phyloP scores from a whole-genome alignment of 306 rosid genomes.

The Cyamopsis tetragonoloba region DNA sequence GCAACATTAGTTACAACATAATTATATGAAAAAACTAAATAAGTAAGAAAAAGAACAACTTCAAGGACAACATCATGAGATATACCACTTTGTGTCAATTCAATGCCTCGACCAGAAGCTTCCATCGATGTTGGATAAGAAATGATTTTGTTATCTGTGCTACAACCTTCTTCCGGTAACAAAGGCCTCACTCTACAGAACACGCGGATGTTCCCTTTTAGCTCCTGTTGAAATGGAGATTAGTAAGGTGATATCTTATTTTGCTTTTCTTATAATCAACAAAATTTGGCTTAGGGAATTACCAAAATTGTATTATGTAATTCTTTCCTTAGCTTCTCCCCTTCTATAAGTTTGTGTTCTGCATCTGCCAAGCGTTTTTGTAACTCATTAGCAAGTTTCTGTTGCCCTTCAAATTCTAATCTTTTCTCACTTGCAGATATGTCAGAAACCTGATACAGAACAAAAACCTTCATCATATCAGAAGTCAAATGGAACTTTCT shows the following conservation, averaged over 20 bases:
- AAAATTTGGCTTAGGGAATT: conserved; percentile 25
- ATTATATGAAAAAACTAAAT: conserved; percentile 13
- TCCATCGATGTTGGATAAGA: conserved; percentile 89
- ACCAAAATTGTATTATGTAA: conserved; percentile 94
- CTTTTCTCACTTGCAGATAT: conserved; percentile 64
- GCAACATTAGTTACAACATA: conserved; percentile 17
- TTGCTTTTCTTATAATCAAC: background rate
- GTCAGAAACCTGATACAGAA: conserved; percentile 65
- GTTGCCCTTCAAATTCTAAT: conserved; percentile 75
- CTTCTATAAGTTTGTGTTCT: conserved; percentile 75
- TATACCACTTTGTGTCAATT: conserved; percentile 67
- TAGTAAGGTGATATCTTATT: background rate
- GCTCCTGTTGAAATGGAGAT: conserved; percentile 53
- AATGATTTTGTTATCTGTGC: conserved; percentile 56
- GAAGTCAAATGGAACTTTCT: conserved; percentile 6
- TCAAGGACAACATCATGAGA: conserved; percentile 3
- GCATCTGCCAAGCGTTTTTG: conserved; percentile 71
- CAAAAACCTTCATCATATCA: conserved; percentile 1
- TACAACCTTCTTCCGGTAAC: conserved; percentile 68
- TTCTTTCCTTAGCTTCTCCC: conserved; percentile 81
- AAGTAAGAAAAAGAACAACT: conserved; percentile 2
- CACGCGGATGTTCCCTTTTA: conserved; percentile 95
- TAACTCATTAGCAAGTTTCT: conserved; percentile 58
- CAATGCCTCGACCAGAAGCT: conserved; percentile 80
- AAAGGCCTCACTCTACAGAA: conserved; percentile 96